Evolutionary conservation across 75 land plant species (phyloP).

Genomic region (Pinus taeda): DNA sequence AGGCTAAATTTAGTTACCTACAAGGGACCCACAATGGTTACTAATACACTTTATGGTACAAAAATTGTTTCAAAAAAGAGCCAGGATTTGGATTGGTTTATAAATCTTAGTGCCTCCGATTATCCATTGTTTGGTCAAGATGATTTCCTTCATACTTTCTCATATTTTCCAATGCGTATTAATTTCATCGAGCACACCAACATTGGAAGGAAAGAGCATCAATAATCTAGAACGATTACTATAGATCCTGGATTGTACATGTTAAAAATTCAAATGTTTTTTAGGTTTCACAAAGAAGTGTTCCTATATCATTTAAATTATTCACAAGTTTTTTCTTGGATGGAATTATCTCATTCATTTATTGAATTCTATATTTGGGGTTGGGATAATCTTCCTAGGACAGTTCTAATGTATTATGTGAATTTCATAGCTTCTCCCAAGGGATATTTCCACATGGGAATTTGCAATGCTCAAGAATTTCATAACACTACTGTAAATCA

Average conservation of each 20-base stretch:
- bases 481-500: slow-evolving; percentile 72
- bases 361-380: slow-evolving; percentile 70
- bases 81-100: slow-evolving; percentile 76
- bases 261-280: slow-evolving; percentile 73
- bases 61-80: slow-evolving; percentile 52
- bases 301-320: slow-evolving; percentile 80
- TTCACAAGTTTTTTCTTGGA: slow-evolving; percentile 93
- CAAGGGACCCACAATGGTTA: slow-evolving; percentile 64
- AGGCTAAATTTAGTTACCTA: slow-evolving; percentile 61
- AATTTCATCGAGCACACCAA: slow-evolving; percentile 81
- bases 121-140: slow-evolving; percentile 74
- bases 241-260: slow-evolving; percentile 91
- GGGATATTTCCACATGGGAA: slow-evolving; percentile 75
- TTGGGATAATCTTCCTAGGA: slow-evolving; percentile 85
- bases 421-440: slow-evolving; percentile 81
- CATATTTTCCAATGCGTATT: slow-evolving; percentile 57
- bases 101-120: slow-evolving; percentile 73
- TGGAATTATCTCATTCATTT: slow-evolving; percentile 61
- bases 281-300: slow-evolving; percentile 78
- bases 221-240: slow-evolving; percentile 80
- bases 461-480: slow-evolving; percentile 70
- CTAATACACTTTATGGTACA: slow-evolving; percentile 66
- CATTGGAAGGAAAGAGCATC: slow-evolving; percentile 72
- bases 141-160: slow-evolving; percentile 23
- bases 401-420: slow-evolving; percentile 78